Percentiles rank a stretch among this genome's conserved stretches.
phyloP scores from a whole-genome alignment of 352 stramenopile genomes.

The Globisporangium spinosum region DNA sequence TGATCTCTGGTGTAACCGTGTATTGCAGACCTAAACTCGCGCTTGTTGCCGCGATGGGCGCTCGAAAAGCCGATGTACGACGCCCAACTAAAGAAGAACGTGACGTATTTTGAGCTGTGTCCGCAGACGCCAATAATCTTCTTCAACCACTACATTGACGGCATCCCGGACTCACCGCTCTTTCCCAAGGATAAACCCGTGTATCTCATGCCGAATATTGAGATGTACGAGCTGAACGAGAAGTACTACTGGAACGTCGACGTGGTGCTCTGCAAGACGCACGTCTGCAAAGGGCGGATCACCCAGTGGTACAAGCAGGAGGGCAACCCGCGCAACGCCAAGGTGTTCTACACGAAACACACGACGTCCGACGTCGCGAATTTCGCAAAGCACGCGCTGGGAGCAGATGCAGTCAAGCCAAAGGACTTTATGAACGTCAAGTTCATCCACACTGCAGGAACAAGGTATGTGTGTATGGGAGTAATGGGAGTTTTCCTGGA shows the following conservation, averaged over 20 bases:
- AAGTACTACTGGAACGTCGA: constrained; percentile 36
- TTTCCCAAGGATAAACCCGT: too few species aligned
- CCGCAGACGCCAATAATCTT: constrained; percentile 43
- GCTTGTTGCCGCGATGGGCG: constrained; percentile 44
- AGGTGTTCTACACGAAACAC: constrained; percentile 57
- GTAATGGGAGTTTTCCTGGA: too few species aligned
- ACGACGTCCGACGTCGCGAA: constrained; percentile 46
- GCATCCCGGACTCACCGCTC: too few species aligned
- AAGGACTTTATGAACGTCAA: constrained; percentile 19
- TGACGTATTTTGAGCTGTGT: constrained; percentile 55
- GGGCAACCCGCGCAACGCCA: constrained; percentile 43
- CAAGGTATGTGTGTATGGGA: background rate
- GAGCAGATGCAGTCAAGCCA: background rate
- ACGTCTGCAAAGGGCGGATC: constrained; percentile 36
- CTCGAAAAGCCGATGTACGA: constrained; percentile 37
- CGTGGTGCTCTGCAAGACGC: constrained; percentile 46
- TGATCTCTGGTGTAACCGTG: background rate
- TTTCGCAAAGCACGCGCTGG: constrained; percentile 11
- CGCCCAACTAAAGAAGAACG: constrained; percentile 13
- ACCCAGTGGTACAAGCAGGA: constrained; percentile 49
- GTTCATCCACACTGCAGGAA: constrained; percentile 32
- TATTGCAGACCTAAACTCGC: constrained; percentile 30
- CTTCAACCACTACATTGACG: constrained; percentile 59
- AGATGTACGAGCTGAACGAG: constrained; percentile 48
- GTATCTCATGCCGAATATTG: constrained; percentile 50